phyloP scores from a whole-genome alignment of 345 rosid genomes.

The Salix udensis region DNA sequence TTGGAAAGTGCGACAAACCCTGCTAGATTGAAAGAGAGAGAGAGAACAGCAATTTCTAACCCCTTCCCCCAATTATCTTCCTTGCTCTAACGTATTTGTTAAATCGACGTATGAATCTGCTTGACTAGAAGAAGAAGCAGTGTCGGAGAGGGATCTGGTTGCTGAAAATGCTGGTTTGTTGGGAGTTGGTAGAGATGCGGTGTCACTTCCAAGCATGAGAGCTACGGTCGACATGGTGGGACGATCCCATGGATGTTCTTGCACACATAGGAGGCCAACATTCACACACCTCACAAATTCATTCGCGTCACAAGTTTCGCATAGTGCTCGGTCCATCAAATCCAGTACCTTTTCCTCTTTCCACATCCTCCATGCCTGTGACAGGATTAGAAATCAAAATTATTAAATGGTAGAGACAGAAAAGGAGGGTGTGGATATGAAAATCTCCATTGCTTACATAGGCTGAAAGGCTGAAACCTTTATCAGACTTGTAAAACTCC shows the following conservation, averaged over 20 bases:
- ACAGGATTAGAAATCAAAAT: neutral
- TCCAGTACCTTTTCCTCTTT: conserved; percentile 14
- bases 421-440: neutral
- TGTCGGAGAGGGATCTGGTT: conserved; percentile 1
- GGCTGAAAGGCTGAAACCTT: conserved; percentile 17
- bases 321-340: conserved; percentile 13
- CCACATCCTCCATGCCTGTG: conserved; percentile 24
- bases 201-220: conserved; percentile 20
- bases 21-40: neutral
- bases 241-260: conserved; percentile 34
- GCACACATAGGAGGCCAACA: conserved; percentile 31
- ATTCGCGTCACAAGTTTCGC: neutral
- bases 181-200: conserved; percentile 20
- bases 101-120: neutral
- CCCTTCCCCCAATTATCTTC: neutral
- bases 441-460: conserved; percentile 6
- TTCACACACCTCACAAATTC: conserved; percentile 23
- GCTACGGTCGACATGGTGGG: conserved; percentile 29
- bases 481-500: conserved; percentile 4
- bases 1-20: neutral
- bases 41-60: neutral
- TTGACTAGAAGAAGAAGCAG: conserved; percentile 12
- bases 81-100: neutral
- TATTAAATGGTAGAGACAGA: neutral
- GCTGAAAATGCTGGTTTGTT: conserved; percentile 29